Evolutionary conservation across 2,329 filamentous ascomycete genomes (phyloP).

Genomic region (Fusarium oxysporum): DNA sequence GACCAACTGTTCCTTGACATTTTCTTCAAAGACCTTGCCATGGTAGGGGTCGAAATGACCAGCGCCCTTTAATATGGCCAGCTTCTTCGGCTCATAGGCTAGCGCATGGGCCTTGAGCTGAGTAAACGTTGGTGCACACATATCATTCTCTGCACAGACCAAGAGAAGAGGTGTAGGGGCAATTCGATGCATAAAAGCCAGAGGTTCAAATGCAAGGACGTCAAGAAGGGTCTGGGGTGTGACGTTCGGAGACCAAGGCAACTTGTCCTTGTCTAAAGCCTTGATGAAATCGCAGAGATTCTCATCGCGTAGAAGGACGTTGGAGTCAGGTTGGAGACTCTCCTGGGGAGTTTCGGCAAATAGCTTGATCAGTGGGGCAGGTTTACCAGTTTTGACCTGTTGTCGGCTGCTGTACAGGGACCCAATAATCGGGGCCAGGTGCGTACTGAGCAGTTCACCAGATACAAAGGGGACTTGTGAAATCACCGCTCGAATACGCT

Average conservation of each 20-base stretch:
- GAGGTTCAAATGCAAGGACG: background rate
- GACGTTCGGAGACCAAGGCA: background rate
- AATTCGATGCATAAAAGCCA: background rate
- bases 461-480: background rate
- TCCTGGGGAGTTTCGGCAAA: background rate
- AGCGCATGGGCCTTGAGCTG: background rate
- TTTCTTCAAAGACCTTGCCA: background rate
- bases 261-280: background rate
- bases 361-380: background rate
- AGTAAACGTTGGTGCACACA: background rate
- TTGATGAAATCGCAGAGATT: background rate
- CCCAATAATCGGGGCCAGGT: background rate
- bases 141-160: background rate
- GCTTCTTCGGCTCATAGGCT: background rate
- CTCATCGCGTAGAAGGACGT: background rate
- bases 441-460: accelerated
- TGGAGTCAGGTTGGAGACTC: too few relatives aligned
- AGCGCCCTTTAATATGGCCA: background rate
- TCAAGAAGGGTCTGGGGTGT: background rate
- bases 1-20: background rate
- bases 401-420: background rate
- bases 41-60: background rate
- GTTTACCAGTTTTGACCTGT: background rate
- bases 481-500: background rate
- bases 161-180: background rate